phyloP scores from a whole-genome alignment of 768 basidiomycete genomes.

The Podaxis mareebaensis region DNA sequence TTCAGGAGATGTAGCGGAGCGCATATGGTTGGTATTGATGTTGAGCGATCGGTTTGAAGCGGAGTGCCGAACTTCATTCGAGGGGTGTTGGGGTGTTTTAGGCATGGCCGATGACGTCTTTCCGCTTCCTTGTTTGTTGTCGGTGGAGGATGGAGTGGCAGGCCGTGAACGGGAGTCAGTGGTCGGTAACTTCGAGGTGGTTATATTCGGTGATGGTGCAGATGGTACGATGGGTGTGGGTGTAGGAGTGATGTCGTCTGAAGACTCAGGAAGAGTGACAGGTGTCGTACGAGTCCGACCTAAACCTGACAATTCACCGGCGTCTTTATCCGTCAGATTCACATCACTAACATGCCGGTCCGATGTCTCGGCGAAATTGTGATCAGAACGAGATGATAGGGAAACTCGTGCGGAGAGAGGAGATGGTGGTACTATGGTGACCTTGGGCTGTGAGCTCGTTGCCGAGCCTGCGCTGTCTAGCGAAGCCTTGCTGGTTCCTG shows the following conservation, averaged over 20 bases:
- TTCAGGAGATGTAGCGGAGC: constrained; percentile 31
- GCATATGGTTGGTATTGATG: constrained; percentile 21
- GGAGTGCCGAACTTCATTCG: constrained; percentile 7
- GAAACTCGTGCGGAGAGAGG: constrained; percentile 6
- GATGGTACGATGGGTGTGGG: constrained; percentile 3
- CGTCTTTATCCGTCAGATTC: constrained; percentile 2
- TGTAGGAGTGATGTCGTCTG: constrained; percentile 6
- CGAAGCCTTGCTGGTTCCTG: constrained; percentile 4
- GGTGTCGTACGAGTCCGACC: constrained; percentile 16
- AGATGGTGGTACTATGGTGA: constrained; percentile 11
- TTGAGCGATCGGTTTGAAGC: constrained; percentile 12
- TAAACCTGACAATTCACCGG: constrained; percentile 12
- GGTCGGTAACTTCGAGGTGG: neutral
- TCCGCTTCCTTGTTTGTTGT: neutral
- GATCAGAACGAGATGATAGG: constrained; percentile 3
- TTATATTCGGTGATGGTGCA: neutral
- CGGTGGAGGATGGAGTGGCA: neutral
- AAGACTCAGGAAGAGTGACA: neutral
- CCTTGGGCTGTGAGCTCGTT: constrained; percentile 10
- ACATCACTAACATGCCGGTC: constrained; percentile 15
- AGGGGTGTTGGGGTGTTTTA: neutral
- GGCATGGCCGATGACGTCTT: constrained; percentile 16
- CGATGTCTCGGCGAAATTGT: neutral
- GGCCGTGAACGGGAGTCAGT: neutral
- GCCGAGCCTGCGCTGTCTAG: neutral